Conservation (phyloP, 1,139 yeast species). For the Nakaseomyces uthaithaninus region DNA sequence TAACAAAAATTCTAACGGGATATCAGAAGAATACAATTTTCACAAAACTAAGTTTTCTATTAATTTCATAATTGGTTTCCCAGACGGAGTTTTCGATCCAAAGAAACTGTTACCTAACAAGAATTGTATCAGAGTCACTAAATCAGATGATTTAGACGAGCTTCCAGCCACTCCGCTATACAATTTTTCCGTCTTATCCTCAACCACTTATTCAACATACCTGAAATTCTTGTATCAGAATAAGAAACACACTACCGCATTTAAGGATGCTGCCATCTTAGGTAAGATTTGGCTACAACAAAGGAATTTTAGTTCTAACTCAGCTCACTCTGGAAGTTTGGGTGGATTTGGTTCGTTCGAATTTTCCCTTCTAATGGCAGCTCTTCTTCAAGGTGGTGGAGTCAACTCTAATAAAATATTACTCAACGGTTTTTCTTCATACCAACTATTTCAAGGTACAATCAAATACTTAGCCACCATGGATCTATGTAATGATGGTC, state of each 20-base stretch:
- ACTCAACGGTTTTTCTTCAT: conserved; percentile 81
- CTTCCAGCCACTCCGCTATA: conserved; percentile 59
- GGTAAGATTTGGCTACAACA: conserved; percentile 89
- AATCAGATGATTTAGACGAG: conserved; percentile 42
- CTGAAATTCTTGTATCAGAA: conserved; percentile 68
- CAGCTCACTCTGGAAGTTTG: conserved; percentile 39
- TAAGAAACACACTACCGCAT: conserved; percentile 71
- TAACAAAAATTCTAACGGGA: conserved; percentile 17
- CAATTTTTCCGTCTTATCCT: conserved; percentile 69
- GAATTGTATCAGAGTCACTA: conserved; percentile 67
- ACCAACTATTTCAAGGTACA: conserved; percentile 85
- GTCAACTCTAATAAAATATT: conserved; percentile 63
- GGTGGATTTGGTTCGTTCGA: conserved; percentile 94
- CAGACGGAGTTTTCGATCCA: conserved; percentile 59
- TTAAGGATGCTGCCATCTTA: conserved; percentile 76
- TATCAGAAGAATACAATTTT: conserved; percentile 41
- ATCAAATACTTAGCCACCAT: conserved; percentile 72
- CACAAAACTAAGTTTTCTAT: conserved; percentile 63
- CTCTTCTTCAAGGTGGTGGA: conserved; percentile 81
- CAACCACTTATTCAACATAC: conserved; percentile 60
- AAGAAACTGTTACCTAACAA: conserved; percentile 72
- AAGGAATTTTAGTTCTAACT: conserved; percentile 63
- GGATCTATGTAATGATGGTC: conserved; percentile 55
- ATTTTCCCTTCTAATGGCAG: conserved; percentile 73
- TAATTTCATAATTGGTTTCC: conserved; percentile 65